A percentile compares a stretch with the other conserved stretches of the same genome.
These are phyloP conservation scores for Fusarium nodosum DNA, from an alignment of 2,329 filamentous ascomycete species.

Conservation along the genomic window DNA sequence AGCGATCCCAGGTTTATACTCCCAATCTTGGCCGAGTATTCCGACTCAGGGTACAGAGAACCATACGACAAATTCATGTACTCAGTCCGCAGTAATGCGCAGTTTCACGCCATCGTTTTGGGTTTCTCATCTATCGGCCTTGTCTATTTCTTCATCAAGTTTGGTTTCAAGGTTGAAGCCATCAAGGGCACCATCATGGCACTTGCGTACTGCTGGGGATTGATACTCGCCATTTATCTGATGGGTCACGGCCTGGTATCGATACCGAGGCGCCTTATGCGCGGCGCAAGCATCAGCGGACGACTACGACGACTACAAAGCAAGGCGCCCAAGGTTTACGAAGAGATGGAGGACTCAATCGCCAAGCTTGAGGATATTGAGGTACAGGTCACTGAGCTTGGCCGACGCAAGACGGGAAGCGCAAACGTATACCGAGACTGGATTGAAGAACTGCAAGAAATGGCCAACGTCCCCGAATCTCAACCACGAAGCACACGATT, in stretches of 20 bases:
- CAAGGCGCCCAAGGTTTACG: slow-evolving; percentile 84
- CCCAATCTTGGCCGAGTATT: slow-evolving; percentile 92
- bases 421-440: slow-evolving; percentile 85
- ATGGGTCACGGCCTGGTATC: slow-evolving; percentile 98
- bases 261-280: slow-evolving; percentile 84
- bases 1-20: slow-evolving; percentile 79
- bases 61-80: slow-evolving; percentile 84
- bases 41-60: slow-evolving; percentile 92
- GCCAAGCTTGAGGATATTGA: slow-evolving; percentile 85
- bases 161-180: slow-evolving; percentile 70
- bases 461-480: slow-evolving; percentile 76
- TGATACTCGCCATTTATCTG: slow-evolving; percentile 92
- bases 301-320: slow-evolving; percentile 81
- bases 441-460: slow-evolving; percentile 94
- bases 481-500: slow-evolving; percentile 60
- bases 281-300: slow-evolving; percentile 81
- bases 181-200: slow-evolving; percentile 93
- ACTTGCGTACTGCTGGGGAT: slow-evolving; percentile 92
- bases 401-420: slow-evolving; percentile 83
- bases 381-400: slow-evolving; percentile 81
- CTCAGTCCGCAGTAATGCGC: slow-evolving; percentile 86
- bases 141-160: slow-evolving; percentile 85
- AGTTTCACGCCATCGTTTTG: slow-evolving; percentile 87
- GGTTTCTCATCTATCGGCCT: slow-evolving; percentile 78
- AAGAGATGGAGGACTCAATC: slow-evolving; percentile 88